Evolutionary conservation across 352 stramenopile genomes (phyloP), one percentile per base, ranked within the genome.

Genomic region (Pythium guiyangense): DNA sequence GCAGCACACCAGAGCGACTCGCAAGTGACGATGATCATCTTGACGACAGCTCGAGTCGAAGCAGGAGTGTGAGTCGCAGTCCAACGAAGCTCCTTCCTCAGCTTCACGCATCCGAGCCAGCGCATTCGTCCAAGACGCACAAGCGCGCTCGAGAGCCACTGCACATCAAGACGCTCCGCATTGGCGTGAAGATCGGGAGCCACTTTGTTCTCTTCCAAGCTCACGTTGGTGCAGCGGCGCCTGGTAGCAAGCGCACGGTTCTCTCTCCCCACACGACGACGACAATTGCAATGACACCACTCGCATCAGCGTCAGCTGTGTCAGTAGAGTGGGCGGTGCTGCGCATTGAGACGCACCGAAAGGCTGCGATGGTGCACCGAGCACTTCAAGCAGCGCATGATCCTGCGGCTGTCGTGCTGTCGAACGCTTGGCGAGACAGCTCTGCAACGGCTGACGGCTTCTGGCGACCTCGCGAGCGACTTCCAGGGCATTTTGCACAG

Each of bases 171-270:
- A 10, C 31, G 6, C 18, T 59, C 9, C 65, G 70, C 11, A 31
- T 52, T 11, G 65, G 67, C 1, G 26, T 71, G 29, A 79, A 78
- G 44, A 48, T 77, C 37, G 70, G 70, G 1, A 62, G 69, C 27
- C 62, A 61, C 3, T 82, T 60, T 46, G 48, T 69, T 6, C 57
- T 82, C 8, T 72, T 72, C 46, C 70, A 76, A 43, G 34, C 59
- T 20, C 57, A 39, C 2, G 59, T 73, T 12, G 56, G 10, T 37
- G 39, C 18, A 27, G 25, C 17, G 6, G 39, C 14, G 15, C 15
- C 12, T 20, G 39, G n/a, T 45, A 45, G 39, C 14, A 45, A 22
- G 39, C 18, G 1, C 29, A 31, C 9, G 4, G 31, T 9, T 12
- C 31, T 37, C 31, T 11, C 31, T 37, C 31, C 31, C 31, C 31